Base-by-base conservation (phyloP, 352 stramenopile genomes). In the Hyaloperonospora brassicae region DNA sequence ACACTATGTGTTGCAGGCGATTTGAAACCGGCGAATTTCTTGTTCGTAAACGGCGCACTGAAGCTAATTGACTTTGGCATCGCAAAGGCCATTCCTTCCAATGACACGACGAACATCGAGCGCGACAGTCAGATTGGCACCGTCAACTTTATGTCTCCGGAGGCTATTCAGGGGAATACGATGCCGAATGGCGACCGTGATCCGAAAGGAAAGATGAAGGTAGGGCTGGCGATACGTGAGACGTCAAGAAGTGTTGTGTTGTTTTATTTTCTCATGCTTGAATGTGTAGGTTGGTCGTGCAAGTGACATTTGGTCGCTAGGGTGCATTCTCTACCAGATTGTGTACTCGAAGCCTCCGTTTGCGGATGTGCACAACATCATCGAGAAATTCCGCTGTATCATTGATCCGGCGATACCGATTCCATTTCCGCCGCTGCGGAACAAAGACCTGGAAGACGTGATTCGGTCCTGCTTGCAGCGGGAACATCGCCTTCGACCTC, bases 51-150 rank as follows among this genome's bases (percentile, higher is more conserved):
- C 43, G 95, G 95, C 17, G 77, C 79, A 1, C 76, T 98, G 17
- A 98, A 98, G 62, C 73, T 98, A 0, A 98, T 98, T 53, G 96
- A 98, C 66, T 98, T 98, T 64, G 96, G 96, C 31, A 98, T 98
- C 53, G 96, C 96, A 6, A 98, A 98, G 55, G 89, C 92, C n/a
- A 98, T 98, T 60, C 43, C 43, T 36, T 95, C 79, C 27, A 96
- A 98, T 55, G 95, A 98, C 58, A 98, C 95, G 46, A 98, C 93
- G 1, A 98, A 98, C 67, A 97, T 98, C 52, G 91, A 97, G 58
- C 76, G 93, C 40, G 94, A 98, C 57, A 97, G 76, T 54, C 90
- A 98, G 52, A 93, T 98, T 60, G 95, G 95, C 24, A 98, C 95
- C 0, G 76, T 98, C 12, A 98, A 97, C 68, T 98, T 96, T 62